These are phyloP conservation scores for Leersia perrieri DNA, from an alignment of 176 grass and related monocot genomes.

Conservation along the genomic window DNA sequence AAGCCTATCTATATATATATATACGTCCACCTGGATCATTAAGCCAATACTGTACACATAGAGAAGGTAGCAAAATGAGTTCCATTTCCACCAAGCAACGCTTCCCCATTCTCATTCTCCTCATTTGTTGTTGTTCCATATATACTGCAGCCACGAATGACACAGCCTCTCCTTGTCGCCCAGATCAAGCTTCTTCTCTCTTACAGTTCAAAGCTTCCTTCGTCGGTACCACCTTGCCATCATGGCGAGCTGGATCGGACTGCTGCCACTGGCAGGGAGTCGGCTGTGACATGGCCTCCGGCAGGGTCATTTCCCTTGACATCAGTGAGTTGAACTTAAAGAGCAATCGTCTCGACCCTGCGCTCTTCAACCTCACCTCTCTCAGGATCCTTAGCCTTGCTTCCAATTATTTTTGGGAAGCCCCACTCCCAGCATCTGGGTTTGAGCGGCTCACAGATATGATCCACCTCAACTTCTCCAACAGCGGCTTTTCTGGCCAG, in stretches of 20 bases:
- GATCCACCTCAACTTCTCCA: conserved; percentile 21
- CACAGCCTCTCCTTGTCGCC: neutral
- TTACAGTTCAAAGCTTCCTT: conserved; percentile 29
- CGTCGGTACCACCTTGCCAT: neutral
- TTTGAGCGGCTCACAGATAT: conserved; percentile 20
- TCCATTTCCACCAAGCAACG: no score
- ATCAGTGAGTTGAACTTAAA: neutral
- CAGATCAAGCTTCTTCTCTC: conserved; percentile 28
- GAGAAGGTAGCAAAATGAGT: no score
- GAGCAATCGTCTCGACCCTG: neutral
- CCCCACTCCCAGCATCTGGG: neutral
- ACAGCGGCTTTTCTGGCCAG: neutral
- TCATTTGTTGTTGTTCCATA: neutral
- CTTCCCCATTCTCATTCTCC: neutral
- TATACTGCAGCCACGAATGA: neutral
- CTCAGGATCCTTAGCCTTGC: conserved; percentile 30
- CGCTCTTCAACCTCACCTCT: conserved; percentile 32
- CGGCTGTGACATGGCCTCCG: neutral
- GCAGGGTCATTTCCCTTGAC: conserved; percentile 16
- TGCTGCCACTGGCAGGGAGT: conserved; percentile 33
- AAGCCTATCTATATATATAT: no score
- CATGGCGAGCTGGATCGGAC: conserved; percentile 23
- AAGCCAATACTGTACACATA: no score
- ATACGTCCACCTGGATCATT: no score
- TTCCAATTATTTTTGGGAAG: neutral